These are phyloP conservation scores for Ailanthus altissimus DNA, from an alignment of 345 rosid genomes.

Conservation along the genomic window DNA sequence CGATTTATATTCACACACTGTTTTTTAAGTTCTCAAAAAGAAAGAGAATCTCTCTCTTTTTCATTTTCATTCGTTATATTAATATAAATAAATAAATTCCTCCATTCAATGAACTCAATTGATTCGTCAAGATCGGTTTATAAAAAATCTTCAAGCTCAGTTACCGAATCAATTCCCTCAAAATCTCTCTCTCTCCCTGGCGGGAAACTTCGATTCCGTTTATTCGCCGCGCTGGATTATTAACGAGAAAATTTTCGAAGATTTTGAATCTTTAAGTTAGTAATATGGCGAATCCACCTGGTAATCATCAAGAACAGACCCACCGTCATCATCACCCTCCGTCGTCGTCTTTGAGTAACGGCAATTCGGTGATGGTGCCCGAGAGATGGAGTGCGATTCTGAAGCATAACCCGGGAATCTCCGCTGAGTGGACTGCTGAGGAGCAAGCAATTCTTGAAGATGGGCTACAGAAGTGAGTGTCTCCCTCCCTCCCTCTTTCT, in stretches of 20 bases:
- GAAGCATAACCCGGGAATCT: conserved; percentile 68
- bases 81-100: too few relatives aligned
- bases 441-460: conserved; percentile 61
- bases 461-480: conserved; percentile 46
- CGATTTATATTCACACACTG: background rate
- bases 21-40: background rate
- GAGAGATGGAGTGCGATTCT: conserved; percentile 36
- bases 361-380: conserved; percentile 24
- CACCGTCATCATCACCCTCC: conserved; percentile 39
- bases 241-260: background rate
- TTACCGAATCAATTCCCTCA: background rate
- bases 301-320: conserved; percentile 45
- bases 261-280: background rate
- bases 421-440: conserved; percentile 53
- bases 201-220: background rate
- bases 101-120: background rate
- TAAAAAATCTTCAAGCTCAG: background rate
- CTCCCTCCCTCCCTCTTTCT: too few relatives aligned
- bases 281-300: conserved; percentile 58
- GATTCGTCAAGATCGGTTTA: background rate
- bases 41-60: background rate
- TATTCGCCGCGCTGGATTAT: background rate
- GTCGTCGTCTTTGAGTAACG: conserved; percentile 31
- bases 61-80: background rate
- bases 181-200: background rate